Percentiles rank a stretch among this genome's conserved stretches.
Conservation (phyloP, 495 filamentous ascomycete genomes). For the Rostrohypoxylon terebratum region DNA sequence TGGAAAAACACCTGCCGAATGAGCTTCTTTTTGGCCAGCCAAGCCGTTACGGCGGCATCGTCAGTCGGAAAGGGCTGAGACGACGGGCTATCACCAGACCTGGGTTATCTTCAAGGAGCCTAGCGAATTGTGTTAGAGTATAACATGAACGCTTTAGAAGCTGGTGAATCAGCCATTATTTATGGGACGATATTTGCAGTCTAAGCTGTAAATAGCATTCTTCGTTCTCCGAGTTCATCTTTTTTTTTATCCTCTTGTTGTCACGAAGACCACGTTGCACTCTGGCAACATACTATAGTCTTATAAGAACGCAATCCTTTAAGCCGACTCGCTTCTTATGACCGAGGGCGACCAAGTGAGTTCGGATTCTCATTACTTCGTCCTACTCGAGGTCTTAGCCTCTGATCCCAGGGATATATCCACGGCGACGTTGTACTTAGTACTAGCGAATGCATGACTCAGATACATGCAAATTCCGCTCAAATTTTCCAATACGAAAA, state of each 20-base stretch:
- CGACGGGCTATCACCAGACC: constrained; percentile 4
- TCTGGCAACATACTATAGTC: background rate
- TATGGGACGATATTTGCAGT: constrained; percentile 4
- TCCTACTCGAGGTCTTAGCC: constrained; percentile 11
- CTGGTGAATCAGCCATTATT: constrained; percentile 4
- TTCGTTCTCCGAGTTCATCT: constrained; percentile 13
- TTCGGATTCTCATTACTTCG: constrained; percentile 24
- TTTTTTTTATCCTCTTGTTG: background rate
- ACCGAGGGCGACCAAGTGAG: constrained; percentile 19
- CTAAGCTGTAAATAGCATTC: constrained; percentile 17
- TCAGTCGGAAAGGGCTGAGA: constrained; percentile 28
- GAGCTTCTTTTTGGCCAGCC: constrained; percentile 14
- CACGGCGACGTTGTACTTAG: constrained; percentile 28
- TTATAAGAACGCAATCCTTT: constrained; percentile 13
- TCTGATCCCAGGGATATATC: constrained; percentile 13
- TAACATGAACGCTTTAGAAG: background rate
- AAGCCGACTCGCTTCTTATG: constrained; percentile 14
- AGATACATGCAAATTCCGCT: constrained; percentile 4
- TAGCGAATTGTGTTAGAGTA: constrained; percentile 1
- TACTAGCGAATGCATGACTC: constrained; percentile 26
- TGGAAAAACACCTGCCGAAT: constrained; percentile 23
- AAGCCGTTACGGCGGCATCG: constrained; percentile 9
- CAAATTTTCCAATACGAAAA: constrained; percentile 12
- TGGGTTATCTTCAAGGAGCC: constrained; percentile 7
- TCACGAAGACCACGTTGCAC: constrained; percentile 33